These are phyloP conservation scores for Juglanconis sp. DNA, from an alignment of 2,329 filamentous ascomycete species.

Conservation along the genomic window DNA sequence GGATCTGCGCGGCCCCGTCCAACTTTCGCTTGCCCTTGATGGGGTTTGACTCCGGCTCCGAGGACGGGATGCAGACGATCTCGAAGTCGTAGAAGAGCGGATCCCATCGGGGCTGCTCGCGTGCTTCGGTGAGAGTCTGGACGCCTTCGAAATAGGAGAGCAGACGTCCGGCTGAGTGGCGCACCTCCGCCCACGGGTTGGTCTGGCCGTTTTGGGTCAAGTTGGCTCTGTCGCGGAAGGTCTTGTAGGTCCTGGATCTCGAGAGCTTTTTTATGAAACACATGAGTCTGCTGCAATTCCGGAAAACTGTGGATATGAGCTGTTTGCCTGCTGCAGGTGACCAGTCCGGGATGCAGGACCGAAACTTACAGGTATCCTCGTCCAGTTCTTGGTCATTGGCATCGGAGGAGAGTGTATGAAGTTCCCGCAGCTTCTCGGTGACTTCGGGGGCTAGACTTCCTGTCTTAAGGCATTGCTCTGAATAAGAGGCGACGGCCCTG, in stretches of 20 bases:
- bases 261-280: not conserved
- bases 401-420: not conserved
- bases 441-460: not conserved
- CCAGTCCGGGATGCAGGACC: not conserved
- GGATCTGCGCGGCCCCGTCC: conserved; percentile 19
- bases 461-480: conserved; percentile 10
- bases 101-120: conserved; percentile 23
- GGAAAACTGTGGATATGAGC: conserved; percentile 1
- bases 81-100: conserved; percentile 29
- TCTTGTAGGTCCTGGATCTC: conserved; percentile 8
- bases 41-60: conserved; percentile 10
- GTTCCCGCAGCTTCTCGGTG: not conserved
- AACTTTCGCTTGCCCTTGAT: conserved; percentile 5
- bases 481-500: not conserved
- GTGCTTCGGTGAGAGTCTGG: conserved; percentile 22
- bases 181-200: conserved; percentile 24
- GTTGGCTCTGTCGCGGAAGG: conserved; percentile 19
- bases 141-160: conserved; percentile 26
- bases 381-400: not conserved
- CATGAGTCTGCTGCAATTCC: not conserved
- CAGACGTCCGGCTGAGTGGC: conserved; percentile 26
- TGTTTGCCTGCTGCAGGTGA: not conserved
- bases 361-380: not conserved
- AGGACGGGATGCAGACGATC: conserved; percentile 28
- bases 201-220: conserved; percentile 3